Conservation (phyloP, 805 yeast genomes). For the Wickerhamiella dianesei region DNA sequence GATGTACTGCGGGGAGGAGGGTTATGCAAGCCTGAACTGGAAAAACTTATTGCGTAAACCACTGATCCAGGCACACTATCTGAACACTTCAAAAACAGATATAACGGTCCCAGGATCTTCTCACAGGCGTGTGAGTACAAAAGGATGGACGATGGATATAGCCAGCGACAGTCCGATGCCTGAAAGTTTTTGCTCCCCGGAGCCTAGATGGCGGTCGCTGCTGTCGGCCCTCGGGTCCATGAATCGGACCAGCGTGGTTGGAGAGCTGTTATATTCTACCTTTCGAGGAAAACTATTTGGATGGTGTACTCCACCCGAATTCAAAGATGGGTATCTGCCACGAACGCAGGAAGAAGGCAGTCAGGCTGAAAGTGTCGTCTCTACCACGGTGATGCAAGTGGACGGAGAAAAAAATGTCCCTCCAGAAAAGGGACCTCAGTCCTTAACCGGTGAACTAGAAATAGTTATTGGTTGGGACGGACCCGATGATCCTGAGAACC, state of each 20-base stretch:
- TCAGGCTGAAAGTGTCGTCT: background rate
- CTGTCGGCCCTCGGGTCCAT: background rate
- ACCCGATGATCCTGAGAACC: constrained; percentile 28
- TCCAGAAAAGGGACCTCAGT: background rate
- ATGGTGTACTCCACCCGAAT: background rate
- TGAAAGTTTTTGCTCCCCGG: background rate
- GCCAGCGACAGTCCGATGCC: background rate
- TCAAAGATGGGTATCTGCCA: background rate
- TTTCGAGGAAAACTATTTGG: background rate
- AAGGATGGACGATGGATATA: background rate
- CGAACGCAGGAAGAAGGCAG: background rate
- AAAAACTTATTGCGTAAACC: background rate
- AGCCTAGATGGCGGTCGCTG: background rate
- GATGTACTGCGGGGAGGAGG: background rate
- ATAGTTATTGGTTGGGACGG: constrained; percentile 24
- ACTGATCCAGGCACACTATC: background rate
- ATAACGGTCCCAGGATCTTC: background rate
- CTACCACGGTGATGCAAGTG: background rate
- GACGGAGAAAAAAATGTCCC: background rate
- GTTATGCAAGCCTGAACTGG: background rate
- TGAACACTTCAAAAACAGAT: background rate
- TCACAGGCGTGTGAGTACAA: background rate
- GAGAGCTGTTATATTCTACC: background rate
- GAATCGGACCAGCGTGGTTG: background rate
- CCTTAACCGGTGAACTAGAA: background rate